Percentiles rank a stretch among this genome's conserved stretches.
These are phyloP conservation scores for Aristolochia contorta DNA, from an alignment of 164 flowering plant genomes.

Conservation along the genomic window DNA sequence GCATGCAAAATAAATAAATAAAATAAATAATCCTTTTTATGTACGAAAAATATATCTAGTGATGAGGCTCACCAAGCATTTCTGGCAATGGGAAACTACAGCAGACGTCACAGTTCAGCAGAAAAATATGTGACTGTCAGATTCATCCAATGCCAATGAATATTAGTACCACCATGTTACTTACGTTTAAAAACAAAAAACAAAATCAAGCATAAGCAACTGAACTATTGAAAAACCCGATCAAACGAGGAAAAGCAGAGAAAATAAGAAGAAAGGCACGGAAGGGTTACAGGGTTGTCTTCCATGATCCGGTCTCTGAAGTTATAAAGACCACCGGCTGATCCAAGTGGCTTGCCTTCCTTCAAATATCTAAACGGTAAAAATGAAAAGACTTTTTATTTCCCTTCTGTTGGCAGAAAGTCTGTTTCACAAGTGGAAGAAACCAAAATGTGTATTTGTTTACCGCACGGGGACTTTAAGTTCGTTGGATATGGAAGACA, in stretches of 20 bases:
- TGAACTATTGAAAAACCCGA: not conserved
- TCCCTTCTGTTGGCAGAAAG: not conserved
- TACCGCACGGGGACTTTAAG: constrained; percentile 90
- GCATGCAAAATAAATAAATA: not conserved
- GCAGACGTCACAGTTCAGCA: constrained; percentile 95
- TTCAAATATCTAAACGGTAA: constrained; percentile 59
- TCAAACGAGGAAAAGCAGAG: constrained; percentile 1
- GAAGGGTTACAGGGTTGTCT: constrained; percentile 65
- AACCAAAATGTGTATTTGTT: not conserved
- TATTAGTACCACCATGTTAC: not conserved
- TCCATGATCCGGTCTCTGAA: constrained; percentile 95
- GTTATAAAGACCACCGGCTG: constrained; percentile 92
- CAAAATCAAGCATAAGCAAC: not conserved
- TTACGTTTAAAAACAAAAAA: not conserved
- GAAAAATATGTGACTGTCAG: constrained; percentile 76
- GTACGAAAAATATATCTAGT: not conserved
- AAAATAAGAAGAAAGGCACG: constrained; percentile 3
- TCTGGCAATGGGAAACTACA: constrained; percentile 89
- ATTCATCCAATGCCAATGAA: constrained; percentile 4
- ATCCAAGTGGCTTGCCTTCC: constrained; percentile 97
- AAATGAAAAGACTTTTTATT: not conserved
- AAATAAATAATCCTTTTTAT: not conserved
- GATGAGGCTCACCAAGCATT: constrained; percentile 63
- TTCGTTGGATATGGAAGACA: constrained; percentile 87
- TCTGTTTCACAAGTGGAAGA: not conserved